phyloP scores from a whole-genome alignment of 1,139 yeast genomes.

The Scheffersomyces parashehatae region DNA sequence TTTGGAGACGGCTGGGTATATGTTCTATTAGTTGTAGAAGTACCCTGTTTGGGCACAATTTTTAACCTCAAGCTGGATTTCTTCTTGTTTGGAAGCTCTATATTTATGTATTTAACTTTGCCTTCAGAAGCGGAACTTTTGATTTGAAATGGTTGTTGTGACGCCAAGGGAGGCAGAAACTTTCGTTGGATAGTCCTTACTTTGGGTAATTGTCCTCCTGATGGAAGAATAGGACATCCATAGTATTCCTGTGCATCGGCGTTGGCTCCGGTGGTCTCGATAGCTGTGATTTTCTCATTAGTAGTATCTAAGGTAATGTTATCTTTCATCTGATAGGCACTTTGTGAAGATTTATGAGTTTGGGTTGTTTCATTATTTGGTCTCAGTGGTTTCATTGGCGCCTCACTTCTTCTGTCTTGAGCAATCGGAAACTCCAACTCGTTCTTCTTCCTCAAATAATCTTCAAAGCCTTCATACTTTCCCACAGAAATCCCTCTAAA shows the following conservation, averaged over 20 bases:
- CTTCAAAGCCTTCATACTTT: constrained; percentile 18
- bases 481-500: constrained; percentile 15
- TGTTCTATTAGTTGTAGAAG: not conserved
- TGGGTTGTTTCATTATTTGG: too few relatives aligned
- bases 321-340: too few relatives aligned
- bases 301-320: too few relatives aligned
- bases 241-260: too few relatives aligned
- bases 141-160: not conserved
- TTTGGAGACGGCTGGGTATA: too few relatives aligned
- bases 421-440: not conserved
- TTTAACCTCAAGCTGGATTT: constrained; percentile 8
- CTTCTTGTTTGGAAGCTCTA: constrained; percentile 10
- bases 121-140: not conserved
- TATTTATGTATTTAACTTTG: constrained; percentile 7
- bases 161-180: too few relatives aligned
- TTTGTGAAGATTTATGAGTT: not conserved
- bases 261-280: too few relatives aligned
- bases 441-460: constrained; percentile 8
- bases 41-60: constrained; percentile 1
- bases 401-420: not conserved
- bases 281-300: too few relatives aligned
- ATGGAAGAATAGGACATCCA: not conserved
- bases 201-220: not conserved
- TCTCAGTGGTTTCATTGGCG: not conserved
- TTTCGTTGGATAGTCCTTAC: not conserved